Evolutionary conservation across 768 basidiomycete genomes (phyloP), one percentile per base, ranked within the genome.

Genomic region (Suillus fuscotomentosus): DNA sequence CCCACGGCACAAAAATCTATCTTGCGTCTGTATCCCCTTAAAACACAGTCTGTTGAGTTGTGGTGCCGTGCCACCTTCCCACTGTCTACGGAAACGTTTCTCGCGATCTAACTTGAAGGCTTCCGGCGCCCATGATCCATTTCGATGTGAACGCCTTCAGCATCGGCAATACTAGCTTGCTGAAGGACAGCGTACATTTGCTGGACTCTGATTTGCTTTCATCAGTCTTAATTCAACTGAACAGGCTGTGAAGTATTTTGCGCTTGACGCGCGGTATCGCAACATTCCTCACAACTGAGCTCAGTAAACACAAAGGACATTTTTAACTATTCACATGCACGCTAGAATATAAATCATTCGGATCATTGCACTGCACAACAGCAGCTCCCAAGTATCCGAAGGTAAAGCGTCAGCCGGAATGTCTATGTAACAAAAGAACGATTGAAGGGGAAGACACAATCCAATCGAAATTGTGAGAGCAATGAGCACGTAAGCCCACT

Each of bases 321-420:
- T 20, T 53, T 27, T 11, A 53, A 34, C 24, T 7, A 11, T 39
- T 13, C 8, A 6, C 3, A 15, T 38, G 36, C 55, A 24, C 36
- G 14, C 15, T 17, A 57, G 17, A 17, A 60, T 14, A 34, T 61
- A 60, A 20, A 65, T n/a, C 55, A 60, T 67, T 69, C 66, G 51
- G 61, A 67, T 67, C 68, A n/a, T 66, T 60, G 65, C 41, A 53
- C 61, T 53, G 65, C 66, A 73, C 60, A 65, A 64, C 61, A 42
- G 67, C 54, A 66, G 71, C 39, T 60, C 65, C 48, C 59, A 45
- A 34, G 43, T 57, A 75, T 68, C 69, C 68, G 60, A 70, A 65
- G 59, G 62, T 48, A 54, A 39, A 34, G 31, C 11, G 55, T 7
- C 4, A 59, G 17, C 42, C 36, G 15, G 59, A 61, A 61, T 27